These are phyloP conservation scores for Bocquillonia castaneifolia DNA, from an alignment of 441 rosid species.

Conservation along the genomic window DNA sequence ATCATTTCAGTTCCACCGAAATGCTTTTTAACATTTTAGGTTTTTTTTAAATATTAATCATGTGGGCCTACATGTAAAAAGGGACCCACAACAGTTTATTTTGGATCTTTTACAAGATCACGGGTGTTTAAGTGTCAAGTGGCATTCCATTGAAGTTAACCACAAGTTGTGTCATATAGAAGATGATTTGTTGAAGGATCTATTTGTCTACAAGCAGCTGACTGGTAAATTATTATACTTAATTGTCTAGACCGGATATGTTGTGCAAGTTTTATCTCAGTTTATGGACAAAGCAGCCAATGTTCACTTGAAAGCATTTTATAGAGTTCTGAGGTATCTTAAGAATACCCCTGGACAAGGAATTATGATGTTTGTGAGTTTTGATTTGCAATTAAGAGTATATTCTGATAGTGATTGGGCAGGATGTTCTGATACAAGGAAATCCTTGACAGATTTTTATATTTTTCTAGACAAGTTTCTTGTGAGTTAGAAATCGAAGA, in stretches of 20 bases:
- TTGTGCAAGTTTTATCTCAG: not conserved
- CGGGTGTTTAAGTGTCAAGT: not conserved
- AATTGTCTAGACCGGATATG: not conserved
- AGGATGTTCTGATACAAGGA: not conserved
- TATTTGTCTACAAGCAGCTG: not conserved
- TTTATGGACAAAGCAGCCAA: not conserved
- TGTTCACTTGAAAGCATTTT: not conserved
- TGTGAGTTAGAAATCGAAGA: not conserved
- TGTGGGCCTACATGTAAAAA: no score
- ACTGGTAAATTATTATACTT: not conserved
- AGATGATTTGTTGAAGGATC: not conserved
- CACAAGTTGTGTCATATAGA: not conserved
- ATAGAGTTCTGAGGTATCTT: not conserved
- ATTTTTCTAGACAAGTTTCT: not conserved
- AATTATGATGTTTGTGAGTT: no score
- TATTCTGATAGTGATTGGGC: not conserved
- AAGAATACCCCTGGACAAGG: not conserved
- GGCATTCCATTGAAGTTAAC: not conserved
- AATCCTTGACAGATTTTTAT: not conserved
- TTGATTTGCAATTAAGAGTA: not conserved
- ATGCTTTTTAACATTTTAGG: no score
- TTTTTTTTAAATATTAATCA: no score
- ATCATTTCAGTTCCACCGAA: no score
- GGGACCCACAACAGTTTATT: no score
- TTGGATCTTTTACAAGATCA: not conserved